Evolutionary conservation across 179 eudicot species (phyloP).

Genomic region (Monotropa hypopitys): DNA sequence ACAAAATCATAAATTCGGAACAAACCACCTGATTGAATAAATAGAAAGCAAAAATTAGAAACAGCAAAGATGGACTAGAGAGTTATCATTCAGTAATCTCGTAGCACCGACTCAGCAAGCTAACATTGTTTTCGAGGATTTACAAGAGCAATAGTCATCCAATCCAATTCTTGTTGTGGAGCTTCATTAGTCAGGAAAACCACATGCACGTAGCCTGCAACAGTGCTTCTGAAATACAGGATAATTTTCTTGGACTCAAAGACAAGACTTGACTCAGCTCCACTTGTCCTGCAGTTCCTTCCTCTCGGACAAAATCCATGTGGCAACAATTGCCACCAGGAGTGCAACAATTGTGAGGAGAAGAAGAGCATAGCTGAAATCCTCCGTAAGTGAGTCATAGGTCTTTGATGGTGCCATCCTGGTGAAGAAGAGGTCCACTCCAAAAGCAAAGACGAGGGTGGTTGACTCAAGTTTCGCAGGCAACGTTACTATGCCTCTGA

Average conservation of each 20-base stretch:
- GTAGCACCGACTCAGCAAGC: background rate
- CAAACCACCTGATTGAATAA: background rate
- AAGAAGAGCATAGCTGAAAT: slow-evolving; percentile 88
- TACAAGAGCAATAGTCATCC: background rate
- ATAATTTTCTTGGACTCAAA: background rate
- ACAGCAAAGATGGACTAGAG: background rate
- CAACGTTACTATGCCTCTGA: slow-evolving; percentile 63
- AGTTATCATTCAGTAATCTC: background rate
- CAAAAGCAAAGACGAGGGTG: slow-evolving; percentile 68
- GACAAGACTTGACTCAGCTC: slow-evolving; percentile 42
- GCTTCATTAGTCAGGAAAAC: background rate
- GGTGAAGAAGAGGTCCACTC: slow-evolving; percentile 78
- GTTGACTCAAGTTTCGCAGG: slow-evolving; percentile 97
- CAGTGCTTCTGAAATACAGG: background rate
- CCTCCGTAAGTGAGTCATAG: slow-evolving; percentile 89
- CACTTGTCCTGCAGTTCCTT: slow-evolving; percentile 92
- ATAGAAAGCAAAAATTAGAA: background rate
- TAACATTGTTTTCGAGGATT: background rate
- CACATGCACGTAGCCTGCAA: background rate
- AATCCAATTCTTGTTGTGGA: background rate
- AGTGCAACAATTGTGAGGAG: slow-evolving; percentile 78
- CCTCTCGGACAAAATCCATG: slow-evolving; percentile 86
- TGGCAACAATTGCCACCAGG: slow-evolving; percentile 61
- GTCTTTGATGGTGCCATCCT: slow-evolving; percentile 86
- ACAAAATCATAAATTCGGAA: slow-evolving; percentile 4